Conservation (phyloP, 139 green algal species). For the Chlamydomonas schloesseri region DNA sequence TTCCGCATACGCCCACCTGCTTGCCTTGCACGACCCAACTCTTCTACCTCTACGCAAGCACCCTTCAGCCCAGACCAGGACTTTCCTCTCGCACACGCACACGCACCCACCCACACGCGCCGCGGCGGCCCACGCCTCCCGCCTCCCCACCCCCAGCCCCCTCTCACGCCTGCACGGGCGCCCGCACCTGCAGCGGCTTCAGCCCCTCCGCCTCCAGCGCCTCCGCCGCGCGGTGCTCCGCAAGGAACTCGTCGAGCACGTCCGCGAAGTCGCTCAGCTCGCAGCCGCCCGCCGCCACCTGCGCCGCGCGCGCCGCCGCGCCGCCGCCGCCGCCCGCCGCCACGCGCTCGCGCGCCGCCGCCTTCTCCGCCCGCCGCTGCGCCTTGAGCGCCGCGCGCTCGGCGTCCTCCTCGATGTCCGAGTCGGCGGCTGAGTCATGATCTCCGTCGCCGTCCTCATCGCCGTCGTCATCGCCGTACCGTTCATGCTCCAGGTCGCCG, state of each 20-base stretch:
- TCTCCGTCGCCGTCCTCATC: neutral
- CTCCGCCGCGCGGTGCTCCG: constrained; percentile 44
- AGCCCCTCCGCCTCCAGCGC: constrained; percentile 32
- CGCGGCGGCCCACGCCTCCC: too few species aligned
- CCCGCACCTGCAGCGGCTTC: constrained; percentile 21
- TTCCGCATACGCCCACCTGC: too few species aligned
- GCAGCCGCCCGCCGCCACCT: constrained; percentile 15
- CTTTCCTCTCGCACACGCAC: neutral
- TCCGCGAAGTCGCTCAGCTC: constrained; percentile 62
- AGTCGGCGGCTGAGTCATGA: neutral
- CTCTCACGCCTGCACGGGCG: neutral
- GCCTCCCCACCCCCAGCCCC: neutral
- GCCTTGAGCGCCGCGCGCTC: neutral
- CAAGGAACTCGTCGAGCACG: constrained; percentile 87
- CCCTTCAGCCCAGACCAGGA: too few species aligned
- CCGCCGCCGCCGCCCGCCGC: constrained; percentile 49
- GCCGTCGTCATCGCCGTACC: constrained; percentile 1
- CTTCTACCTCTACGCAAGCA: too few species aligned
- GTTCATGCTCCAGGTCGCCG: constrained; percentile 13
- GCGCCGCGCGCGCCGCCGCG: constrained; percentile 14
- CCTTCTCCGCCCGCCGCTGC: constrained; percentile 82
- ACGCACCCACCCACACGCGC: too few species aligned
- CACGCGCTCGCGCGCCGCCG: constrained; percentile 42
- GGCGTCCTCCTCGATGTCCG: neutral
- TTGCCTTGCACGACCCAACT: too few species aligned